A percentile compares a stretch with the other conserved stretches of the same genome.
phyloP scores from a whole-genome alignment of 1,139 yeast species.

The Kurtzmaniella quercitrusa region DNA sequence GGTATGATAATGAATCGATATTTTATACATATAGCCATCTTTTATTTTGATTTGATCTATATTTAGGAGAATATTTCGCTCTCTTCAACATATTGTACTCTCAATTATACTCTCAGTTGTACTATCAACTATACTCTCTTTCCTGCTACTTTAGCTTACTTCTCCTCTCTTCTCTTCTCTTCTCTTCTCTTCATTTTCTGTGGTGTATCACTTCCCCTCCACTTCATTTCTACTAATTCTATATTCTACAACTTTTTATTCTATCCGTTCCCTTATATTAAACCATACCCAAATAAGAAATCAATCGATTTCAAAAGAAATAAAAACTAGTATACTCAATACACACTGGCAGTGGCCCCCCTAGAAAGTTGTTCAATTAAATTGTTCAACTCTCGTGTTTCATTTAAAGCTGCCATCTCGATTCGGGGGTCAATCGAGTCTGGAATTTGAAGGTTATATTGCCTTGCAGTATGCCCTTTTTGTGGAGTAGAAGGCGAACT shows the following conservation, averaged over 20 bases:
- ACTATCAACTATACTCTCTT: too few relatives aligned
- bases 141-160: too few relatives aligned
- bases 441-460: background rate
- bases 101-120: too few relatives aligned
- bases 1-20: too few relatives aligned
- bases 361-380: constrained; percentile 23
- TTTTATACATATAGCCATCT: too few relatives aligned
- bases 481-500: constrained; percentile 10
- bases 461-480: background rate
- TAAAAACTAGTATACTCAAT: constrained; percentile 1
- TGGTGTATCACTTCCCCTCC: too few relatives aligned
- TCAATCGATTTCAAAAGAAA: background rate
- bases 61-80: too few relatives aligned
- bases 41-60: too few relatives aligned
- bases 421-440: constrained; percentile 32
- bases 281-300: background rate
- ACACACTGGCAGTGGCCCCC: constrained; percentile 6
- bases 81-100: too few relatives aligned
- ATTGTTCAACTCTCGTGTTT: constrained; percentile 35
- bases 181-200: too few relatives aligned
- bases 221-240: too few relatives aligned
- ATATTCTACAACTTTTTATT: background rate
- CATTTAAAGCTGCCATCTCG: constrained; percentile 39
- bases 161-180: too few relatives aligned
- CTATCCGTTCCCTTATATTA: background rate